phyloP scores from a whole-genome alignment of 2,329 filamentous ascomycete genomes.

The Ceratocystiopsis sp. region DNA sequence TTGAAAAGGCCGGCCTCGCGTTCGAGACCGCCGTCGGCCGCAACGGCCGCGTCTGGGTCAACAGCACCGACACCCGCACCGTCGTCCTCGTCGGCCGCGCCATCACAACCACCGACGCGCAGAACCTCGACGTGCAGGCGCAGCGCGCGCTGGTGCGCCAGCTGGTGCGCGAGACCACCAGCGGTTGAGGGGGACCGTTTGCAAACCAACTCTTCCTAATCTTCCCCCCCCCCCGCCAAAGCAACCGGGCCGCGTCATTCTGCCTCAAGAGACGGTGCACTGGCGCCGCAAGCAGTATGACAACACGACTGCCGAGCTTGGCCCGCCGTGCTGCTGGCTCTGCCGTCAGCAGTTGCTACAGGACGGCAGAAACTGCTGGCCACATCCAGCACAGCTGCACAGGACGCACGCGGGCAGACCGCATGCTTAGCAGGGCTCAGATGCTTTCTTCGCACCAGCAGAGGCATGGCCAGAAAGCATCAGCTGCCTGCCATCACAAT shows the following conservation, averaged over 20 bases:
- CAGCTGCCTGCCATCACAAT: neutral
- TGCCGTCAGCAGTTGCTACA: too few species aligned
- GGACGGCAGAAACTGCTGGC: too few species aligned
- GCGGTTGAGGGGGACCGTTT: constrained; percentile 35
- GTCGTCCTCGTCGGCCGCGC: constrained; percentile 66
- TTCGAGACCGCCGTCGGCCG: constrained; percentile 91
- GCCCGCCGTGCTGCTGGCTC: too few species aligned
- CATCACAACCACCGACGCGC: constrained; percentile 60
- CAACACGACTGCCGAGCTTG: too few species aligned
- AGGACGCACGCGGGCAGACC: too few species aligned
- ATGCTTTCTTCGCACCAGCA: too few species aligned
- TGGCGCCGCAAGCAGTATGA: too few species aligned
- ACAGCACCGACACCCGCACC: constrained; percentile 48
- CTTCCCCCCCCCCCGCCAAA: neutral
- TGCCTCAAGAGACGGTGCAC: too few species aligned
- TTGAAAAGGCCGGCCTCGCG: constrained; percentile 57
- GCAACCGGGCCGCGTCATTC: too few species aligned
- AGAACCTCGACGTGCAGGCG: constrained; percentile 41
- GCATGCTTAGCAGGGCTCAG: too few species aligned
- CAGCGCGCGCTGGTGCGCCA: constrained; percentile 48
- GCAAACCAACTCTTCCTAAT: constrained; percentile 9
- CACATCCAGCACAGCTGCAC: too few species aligned
- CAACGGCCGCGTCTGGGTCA: constrained; percentile 86
- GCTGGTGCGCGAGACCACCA: constrained; percentile 23
- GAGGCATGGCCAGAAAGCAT: too few species aligned